A percentile compares a stretch with the other conserved stretches of the same genome.
phyloP scores from a whole-genome alignment of 1,284 basidiomycete genomes.

The Earliella scabrosa region DNA sequence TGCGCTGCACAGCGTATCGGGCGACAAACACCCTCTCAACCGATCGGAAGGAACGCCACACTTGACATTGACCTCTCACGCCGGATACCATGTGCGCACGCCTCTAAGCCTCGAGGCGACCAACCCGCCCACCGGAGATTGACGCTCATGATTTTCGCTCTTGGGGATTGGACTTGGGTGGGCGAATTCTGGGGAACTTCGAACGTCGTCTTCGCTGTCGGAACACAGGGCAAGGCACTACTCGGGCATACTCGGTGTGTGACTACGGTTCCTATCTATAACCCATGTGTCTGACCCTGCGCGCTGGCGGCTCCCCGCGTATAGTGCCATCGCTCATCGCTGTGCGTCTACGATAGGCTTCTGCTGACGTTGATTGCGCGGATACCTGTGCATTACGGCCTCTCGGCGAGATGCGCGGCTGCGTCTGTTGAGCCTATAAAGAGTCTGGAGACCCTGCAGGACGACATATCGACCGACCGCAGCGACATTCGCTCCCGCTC shows the following conservation, averaged over 20 bases:
- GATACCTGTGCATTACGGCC: conserved; percentile 20
- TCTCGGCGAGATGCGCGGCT: conserved; percentile 14
- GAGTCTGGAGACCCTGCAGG: not conserved
- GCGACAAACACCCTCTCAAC: not conserved
- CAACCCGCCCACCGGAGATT: conserved; percentile 14
- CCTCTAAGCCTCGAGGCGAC: conserved; percentile 1
- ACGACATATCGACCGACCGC: conserved; percentile 15
- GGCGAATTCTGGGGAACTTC: not conserved
- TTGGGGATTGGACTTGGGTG: not conserved
- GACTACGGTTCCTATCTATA: not conserved
- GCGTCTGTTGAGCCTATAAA: conserved; percentile 8
- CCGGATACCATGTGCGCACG: not conserved
- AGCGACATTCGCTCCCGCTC: conserved; percentile 17
- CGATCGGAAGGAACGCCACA: conserved; percentile 2
- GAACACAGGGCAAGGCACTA: conserved; percentile 14
- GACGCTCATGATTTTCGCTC: conserved; percentile 17
- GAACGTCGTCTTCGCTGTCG: conserved; percentile 7
- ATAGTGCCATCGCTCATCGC: conserved; percentile 7
- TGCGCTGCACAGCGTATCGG: not conserved
- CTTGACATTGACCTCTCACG: conserved; percentile 1
- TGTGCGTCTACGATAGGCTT: conserved; percentile 12
- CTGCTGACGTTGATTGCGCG: conserved; percentile 26
- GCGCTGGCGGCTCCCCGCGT: conserved; percentile 4
- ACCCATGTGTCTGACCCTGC: conserved; percentile 8
- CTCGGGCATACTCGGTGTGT: not conserved